These are phyloP conservation scores for Funneliformis geosporum DNA, from an alignment of 192 early-diverging fungal genomes.

Conservation along the genomic window DNA sequence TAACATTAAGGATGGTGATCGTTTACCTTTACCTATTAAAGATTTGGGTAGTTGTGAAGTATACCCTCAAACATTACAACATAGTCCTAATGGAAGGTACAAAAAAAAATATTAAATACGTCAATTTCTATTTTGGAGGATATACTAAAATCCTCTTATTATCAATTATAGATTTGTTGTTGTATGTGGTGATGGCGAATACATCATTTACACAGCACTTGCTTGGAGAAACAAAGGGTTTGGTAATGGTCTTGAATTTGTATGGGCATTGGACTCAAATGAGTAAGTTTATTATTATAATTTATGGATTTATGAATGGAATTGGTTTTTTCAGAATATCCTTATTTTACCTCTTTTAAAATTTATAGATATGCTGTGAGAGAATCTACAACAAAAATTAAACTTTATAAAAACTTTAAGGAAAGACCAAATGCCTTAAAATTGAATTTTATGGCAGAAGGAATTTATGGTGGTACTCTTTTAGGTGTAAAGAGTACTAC, in stretches of 20 bases:
- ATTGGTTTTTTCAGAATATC: too few species aligned
- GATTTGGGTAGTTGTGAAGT: constrained; percentile 98
- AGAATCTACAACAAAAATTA: constrained; percentile 87
- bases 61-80: constrained; percentile 93
- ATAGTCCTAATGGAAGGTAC: constrained; percentile 87
- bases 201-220: constrained; percentile 99
- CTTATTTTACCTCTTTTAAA: neutral
- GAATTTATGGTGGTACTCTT: constrained; percentile 91
- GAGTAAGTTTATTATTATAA: constrained; percentile 52
- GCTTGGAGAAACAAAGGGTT: constrained; percentile 99
- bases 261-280: constrained; percentile 96
- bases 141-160: neutral
- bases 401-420: constrained; percentile 95
- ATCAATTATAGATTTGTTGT: constrained; percentile 75
- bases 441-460: constrained; percentile 85
- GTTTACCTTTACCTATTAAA: constrained; percentile 79
- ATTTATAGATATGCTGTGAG: constrained; percentile 80
- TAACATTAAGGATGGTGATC: constrained; percentile 91
- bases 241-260: constrained; percentile 93
- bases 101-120: neutral
- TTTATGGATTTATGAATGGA: neutral
- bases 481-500: constrained; percentile 82
- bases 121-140: too few species aligned
- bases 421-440: constrained; percentile 75
- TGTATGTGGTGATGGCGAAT: constrained; percentile 98